Percentiles rank a stretch among this genome's conserved stretches.
phyloP scores from a whole-genome alignment of 208 protist species.

The Willaertia magna region DNA sequence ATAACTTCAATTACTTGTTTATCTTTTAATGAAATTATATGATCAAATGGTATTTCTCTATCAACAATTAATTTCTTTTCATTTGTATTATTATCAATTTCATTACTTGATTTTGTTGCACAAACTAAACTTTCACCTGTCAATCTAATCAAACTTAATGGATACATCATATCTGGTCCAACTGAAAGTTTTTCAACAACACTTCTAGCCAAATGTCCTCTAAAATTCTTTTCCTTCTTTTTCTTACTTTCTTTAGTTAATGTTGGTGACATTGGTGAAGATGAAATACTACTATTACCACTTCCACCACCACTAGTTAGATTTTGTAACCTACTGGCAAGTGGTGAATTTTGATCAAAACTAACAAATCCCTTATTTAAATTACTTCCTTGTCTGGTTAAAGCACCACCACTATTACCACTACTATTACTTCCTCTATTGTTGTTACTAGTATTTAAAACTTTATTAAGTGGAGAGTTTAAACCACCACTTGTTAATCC shows the following conservation, averaged over 20 bases:
- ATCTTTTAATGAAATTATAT: neutral
- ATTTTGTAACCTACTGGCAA: neutral
- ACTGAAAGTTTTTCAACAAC: neutral
- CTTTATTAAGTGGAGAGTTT: neutral
- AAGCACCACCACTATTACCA: too few species aligned
- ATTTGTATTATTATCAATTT: neutral
- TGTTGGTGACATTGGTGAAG: neutral
- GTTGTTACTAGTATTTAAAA: too few species aligned
- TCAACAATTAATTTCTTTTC: neutral
- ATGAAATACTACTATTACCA: neutral
- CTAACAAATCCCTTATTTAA: neutral
- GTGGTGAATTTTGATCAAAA: too few species aligned
- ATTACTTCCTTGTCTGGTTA: too few species aligned
- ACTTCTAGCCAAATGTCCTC: neutral
- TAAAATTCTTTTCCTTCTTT: neutral
- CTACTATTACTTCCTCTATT: neutral
- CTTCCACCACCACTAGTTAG: neutral
- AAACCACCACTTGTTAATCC: neutral
- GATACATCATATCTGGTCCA: neutral
- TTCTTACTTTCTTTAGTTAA: neutral
- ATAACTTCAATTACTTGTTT: too few species aligned
- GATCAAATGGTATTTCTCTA: neutral
- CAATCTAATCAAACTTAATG: neutral
- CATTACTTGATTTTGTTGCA: neutral
- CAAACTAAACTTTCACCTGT: neutral